A percentile compares a stretch with the other conserved stretches of the same genome.
phyloP scores from a whole-genome alignment of 2,329 filamentous ascomycete species.

The Pseudonectria buxi region DNA sequence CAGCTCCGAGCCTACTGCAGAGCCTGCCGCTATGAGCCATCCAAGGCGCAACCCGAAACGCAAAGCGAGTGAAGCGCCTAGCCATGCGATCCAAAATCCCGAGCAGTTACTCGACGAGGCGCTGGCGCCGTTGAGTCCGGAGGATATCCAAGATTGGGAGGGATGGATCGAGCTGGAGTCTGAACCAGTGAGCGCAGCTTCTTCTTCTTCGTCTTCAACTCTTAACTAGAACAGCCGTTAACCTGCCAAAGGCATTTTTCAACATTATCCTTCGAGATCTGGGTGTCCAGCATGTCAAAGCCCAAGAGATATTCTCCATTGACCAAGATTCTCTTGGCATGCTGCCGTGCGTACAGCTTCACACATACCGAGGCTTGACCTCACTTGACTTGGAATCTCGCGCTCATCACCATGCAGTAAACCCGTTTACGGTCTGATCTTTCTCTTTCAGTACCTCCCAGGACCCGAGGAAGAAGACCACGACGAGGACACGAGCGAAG shows the following conservation, averaged over 20 bases:
- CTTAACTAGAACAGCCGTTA: background rate
- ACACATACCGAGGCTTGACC: no score
- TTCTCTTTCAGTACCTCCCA: constrained; percentile 68
- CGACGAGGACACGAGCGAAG: constrained; percentile 45
- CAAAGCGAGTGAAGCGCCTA: constrained; percentile 33
- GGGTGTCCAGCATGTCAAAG: constrained; percentile 64
- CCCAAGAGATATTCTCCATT: constrained; percentile 69
- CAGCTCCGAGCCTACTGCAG: constrained; percentile 2
- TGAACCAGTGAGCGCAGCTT: constrained; percentile 60
- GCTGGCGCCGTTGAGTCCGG: constrained; percentile 39
- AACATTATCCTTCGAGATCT: constrained; percentile 76
- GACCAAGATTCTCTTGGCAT: constrained; percentile 58
- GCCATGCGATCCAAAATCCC: constrained; percentile 19
- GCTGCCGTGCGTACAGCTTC: constrained; percentile 53
- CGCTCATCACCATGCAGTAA: constrained; percentile 40
- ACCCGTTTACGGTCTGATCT: constrained; percentile 79
- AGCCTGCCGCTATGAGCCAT: constrained; percentile 11
- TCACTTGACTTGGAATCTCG: background rate
- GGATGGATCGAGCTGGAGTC: constrained; percentile 84
- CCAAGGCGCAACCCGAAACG: constrained; percentile 37
- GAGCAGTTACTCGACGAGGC: constrained; percentile 40
- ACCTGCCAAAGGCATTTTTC: constrained; percentile 61
- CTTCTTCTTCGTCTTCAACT: no score
- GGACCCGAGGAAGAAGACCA: constrained; percentile 46
- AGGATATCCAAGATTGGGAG: constrained; percentile 56